These are phyloP conservation scores for Plasmodium gallinaceum DNA, from an alignment of 169 alveolate species.

Conservation along the genomic window DNA sequence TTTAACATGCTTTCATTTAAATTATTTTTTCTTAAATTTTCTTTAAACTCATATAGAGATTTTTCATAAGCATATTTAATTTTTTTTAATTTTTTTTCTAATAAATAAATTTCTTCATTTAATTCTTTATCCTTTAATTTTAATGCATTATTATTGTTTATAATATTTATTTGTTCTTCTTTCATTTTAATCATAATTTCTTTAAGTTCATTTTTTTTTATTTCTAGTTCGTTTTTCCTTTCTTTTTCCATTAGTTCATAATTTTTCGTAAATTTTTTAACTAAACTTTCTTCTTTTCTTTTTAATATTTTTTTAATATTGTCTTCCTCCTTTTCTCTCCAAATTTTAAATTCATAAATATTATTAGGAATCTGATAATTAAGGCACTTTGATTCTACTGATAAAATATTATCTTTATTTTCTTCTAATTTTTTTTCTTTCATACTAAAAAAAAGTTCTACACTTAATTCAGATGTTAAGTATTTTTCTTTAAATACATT, in stretches of 20 bases:
- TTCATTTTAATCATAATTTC: constrained; percentile 58
- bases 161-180: constrained; percentile 67
- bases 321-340: constrained; percentile 60
- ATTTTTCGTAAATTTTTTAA: constrained; percentile 33
- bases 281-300: constrained; percentile 30
- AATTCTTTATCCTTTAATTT: constrained; percentile 57
- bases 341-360: constrained; percentile 48
- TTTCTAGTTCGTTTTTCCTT: constrained; percentile 61
- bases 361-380: constrained; percentile 26
- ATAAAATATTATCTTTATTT: neutral
- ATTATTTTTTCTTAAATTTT: constrained; percentile 14
- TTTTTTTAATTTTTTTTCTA: constrained; percentile 71
- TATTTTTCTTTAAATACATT: constrained; percentile 65
- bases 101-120: constrained; percentile 32
- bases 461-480: constrained; percentile 41
- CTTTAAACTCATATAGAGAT: constrained; percentile 30
- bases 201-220: constrained; percentile 54
- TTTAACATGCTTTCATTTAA: constrained; percentile 33
- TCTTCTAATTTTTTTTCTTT: neutral
- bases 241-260: constrained; percentile 60
- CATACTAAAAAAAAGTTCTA: constrained; percentile 13
- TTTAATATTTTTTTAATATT: constrained; percentile 23
- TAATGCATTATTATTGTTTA: constrained; percentile 21
- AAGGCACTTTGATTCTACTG: neutral
- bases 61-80: constrained; percentile 56